Evolutionary conservation across 306 rosid genomes (phyloP).

Genomic region (Vigna reflexopilosa): DNA sequence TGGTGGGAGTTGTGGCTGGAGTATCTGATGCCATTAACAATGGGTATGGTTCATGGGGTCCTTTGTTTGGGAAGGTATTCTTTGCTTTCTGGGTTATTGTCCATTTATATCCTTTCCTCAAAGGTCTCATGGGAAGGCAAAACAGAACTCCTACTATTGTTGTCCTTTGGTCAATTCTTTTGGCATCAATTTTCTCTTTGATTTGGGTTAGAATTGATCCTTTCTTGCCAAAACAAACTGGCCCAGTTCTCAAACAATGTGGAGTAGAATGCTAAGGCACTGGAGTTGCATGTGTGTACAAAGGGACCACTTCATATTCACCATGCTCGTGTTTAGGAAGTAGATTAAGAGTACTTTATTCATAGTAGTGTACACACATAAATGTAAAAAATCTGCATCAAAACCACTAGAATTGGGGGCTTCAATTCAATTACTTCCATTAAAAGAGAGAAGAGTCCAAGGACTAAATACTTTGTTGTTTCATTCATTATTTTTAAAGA

Average conservation of each 20-base stretch:
- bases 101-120: slow-evolving; percentile 7
- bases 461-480: too few relatives aligned
- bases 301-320: background rate
- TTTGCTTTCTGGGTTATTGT: slow-evolving; percentile 20
- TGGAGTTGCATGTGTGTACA: background rate
- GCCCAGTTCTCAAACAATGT: background rate
- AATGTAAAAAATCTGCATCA: background rate
- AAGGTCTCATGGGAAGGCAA: slow-evolving; percentile 23
- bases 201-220: slow-evolving; percentile 13
- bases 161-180: slow-evolving; percentile 9
- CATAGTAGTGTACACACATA: background rate
- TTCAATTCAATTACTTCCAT: background rate
- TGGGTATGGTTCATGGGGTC: background rate
- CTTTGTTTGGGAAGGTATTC: slow-evolving; percentile 8
- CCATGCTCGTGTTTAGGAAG: background rate
- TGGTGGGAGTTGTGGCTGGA: slow-evolving; percentile 18
- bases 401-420: background rate
- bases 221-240: slow-evolving; percentile 13
- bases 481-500: too few relatives aligned
- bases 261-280: slow-evolving; percentile 9
- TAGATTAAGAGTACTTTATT: background rate
- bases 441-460: too few relatives aligned
- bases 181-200: slow-evolving; percentile 16
- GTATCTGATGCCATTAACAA: slow-evolving; percentile 13
- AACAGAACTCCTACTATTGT: slow-evolving; percentile 14